Percentiles rank a stretch among this genome's conserved stretches.
These are phyloP conservation scores for Beta lomatogona DNA, from an alignment of 179 eudicot species.

Conservation along the genomic window DNA sequence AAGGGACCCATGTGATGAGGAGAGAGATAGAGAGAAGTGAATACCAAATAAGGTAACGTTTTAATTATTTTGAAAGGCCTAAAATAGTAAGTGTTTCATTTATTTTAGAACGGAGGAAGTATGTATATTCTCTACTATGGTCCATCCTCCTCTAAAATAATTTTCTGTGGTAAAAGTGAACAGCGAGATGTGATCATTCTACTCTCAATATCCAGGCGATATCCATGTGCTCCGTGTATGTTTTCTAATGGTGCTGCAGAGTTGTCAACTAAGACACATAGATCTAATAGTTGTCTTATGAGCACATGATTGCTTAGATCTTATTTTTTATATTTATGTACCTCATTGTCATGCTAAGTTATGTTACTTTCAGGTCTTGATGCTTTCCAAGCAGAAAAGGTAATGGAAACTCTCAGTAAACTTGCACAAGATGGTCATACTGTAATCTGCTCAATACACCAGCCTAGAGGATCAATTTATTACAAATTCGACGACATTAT, in stretches of 20 bases:
- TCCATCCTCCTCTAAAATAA: background rate
- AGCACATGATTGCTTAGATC: background rate
- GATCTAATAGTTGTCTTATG: background rate
- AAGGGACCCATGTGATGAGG: no score
- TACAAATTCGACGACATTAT: slow-evolving; percentile 93
- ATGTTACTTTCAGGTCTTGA: slow-evolving; percentile 76
- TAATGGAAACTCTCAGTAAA: slow-evolving; percentile 91
- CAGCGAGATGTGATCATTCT: background rate
- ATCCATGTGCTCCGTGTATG: background rate
- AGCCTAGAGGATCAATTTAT: slow-evolving; percentile 96
- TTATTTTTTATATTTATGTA: background rate
- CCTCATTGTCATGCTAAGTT: background rate
- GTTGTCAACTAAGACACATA: background rate
- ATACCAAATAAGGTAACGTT: no score
- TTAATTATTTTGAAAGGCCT: no score
- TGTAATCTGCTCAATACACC: slow-evolving; percentile 98
- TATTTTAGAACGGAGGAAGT: no score
- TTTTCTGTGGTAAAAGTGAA: background rate
- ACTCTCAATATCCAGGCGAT: background rate
- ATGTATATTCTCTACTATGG: background rate
- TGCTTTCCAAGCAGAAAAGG: slow-evolving; percentile 98
- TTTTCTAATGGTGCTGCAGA: no score
- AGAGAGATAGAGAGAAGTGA: no score
- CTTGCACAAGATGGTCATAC: slow-evolving; percentile 98
- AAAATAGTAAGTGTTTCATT: no score